Evolutionary conservation across 2,329 filamentous ascomycete genomes (phyloP).

Genomic region (Pseudogymnoascus verrucosus): DNA sequence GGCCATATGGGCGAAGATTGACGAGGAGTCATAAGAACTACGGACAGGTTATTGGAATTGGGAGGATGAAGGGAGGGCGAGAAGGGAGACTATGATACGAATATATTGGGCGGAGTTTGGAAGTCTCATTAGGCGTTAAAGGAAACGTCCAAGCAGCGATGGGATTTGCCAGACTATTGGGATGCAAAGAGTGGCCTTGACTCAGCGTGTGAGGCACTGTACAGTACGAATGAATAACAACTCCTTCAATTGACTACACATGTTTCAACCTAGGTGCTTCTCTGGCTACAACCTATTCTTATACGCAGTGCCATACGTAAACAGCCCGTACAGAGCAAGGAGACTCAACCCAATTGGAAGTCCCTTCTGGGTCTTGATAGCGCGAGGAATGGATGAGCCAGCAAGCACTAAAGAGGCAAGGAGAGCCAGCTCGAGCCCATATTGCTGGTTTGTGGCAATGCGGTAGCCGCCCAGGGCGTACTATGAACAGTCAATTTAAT

Average conservation of each 20-base stretch:
- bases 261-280: not conserved
- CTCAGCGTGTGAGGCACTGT: not conserved
- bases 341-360: conserved; percentile 73
- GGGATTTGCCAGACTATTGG: not conserved
- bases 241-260: not conserved
- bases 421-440: conserved; percentile 82
- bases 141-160: conserved; percentile 5
- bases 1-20: conserved; percentile 71
- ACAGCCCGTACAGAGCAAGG: conserved; percentile 69
- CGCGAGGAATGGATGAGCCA: conserved; percentile 77
- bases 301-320: conserved; percentile 69
- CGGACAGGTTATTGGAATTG: not conserved
- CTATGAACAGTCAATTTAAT: conserved; percentile 12
- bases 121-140: not conserved
- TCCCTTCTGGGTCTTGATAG: conserved; percentile 75
- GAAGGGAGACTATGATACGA: not conserved
- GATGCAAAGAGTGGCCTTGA: not conserved
- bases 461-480: conserved; percentile 74
- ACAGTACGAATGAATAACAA: conserved; percentile 5
- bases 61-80: not conserved
- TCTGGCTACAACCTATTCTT: conserved; percentile 23
- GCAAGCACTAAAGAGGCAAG: conserved; percentile 79
- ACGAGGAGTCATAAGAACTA: conserved; percentile 51
- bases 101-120: conserved; percentile 9
- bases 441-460: conserved; percentile 64